Evolutionary conservation across 345 rosid genomes (phyloP).

Genomic region (Eucalyptus erythrocorys): DNA sequence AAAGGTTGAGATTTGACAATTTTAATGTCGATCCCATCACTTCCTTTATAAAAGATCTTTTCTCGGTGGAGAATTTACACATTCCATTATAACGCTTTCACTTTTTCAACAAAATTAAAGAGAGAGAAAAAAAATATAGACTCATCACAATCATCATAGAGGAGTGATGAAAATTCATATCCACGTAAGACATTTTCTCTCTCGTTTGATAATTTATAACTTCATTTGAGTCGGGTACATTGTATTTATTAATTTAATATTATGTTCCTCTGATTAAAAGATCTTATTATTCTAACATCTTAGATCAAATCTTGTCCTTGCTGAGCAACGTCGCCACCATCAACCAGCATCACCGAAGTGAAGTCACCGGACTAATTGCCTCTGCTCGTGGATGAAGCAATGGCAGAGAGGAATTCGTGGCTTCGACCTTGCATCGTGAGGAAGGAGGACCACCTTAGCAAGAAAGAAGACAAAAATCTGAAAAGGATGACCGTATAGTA

Average conservation of each 20-base stretch:
- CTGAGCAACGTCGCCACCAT: neutral
- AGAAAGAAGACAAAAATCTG: neutral
- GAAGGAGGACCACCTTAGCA: neutral
- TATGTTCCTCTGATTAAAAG: no score
- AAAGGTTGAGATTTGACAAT: rapidly evolving
- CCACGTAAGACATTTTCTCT: no score
- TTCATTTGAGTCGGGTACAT: no score
- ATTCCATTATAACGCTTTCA: rapidly evolving
- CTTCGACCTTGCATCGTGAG: neutral
- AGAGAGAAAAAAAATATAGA: rapidly evolving
- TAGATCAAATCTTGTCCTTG: neutral
- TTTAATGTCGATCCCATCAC: rapidly evolving
- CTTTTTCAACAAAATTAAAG: no score
- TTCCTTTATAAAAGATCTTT: rapidly evolving
- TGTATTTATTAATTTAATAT: no score
- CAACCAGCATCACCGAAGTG: neutral
- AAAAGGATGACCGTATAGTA: neutral
- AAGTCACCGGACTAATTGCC: neutral
- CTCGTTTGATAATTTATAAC: no score
- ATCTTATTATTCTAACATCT: neutral
- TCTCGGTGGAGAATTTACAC: no score
- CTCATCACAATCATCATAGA: no score
- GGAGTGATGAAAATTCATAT: no score
- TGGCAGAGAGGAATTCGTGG: neutral
- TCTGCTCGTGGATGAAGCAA: neutral